A percentile compares a stretch with the other conserved stretches of the same genome.
phyloP scores from a whole-genome alignment of 306 rosid genomes.

The Malus asiatica region DNA sequence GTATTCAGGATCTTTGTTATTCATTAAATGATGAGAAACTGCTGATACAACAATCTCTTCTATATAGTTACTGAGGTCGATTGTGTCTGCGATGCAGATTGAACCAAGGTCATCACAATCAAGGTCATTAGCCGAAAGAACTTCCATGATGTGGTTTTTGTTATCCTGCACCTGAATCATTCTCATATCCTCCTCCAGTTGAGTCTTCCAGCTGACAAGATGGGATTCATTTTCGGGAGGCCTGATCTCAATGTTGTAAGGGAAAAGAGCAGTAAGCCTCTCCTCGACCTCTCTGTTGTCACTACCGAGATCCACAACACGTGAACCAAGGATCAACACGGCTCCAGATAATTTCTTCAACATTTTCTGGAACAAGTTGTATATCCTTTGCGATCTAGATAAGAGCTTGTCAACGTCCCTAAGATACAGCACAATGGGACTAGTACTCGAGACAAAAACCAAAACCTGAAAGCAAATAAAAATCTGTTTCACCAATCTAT shows the following conservation, averaged over 20 bases:
- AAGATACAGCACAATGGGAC: slow-evolving; percentile 72
- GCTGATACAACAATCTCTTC: slow-evolving; percentile 98
- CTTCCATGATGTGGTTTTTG: slow-evolving; percentile 84
- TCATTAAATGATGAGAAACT: slow-evolving; percentile 81
- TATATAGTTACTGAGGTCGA: slow-evolving; percentile 71
- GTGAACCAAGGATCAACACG: slow-evolving; percentile 78
- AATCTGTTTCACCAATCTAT: slow-evolving; percentile 1
- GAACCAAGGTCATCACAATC: slow-evolving; percentile 83
- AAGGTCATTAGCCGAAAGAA: slow-evolving; percentile 86
- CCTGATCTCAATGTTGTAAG: slow-evolving; percentile 71
- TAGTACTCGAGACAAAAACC: slow-evolving; percentile 57
- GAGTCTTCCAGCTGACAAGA: slow-evolving; percentile 85
- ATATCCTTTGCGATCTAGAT: slow-evolving; percentile 56
- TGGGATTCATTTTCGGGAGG: slow-evolving; percentile 82
- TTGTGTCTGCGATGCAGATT: slow-evolving; percentile 67
- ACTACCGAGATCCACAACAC: slow-evolving; percentile 43
- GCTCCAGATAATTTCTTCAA: slow-evolving; percentile 70
- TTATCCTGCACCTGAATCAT: slow-evolving; percentile 87
- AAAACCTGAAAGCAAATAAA: slow-evolving; percentile 51
- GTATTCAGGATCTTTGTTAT: slow-evolving; percentile 82
- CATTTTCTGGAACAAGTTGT: slow-evolving; percentile 76
- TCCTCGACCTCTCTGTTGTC: slow-evolving; percentile 60
- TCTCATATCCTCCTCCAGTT: slow-evolving; percentile 84
- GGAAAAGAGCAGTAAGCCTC: slow-evolving; percentile 57
- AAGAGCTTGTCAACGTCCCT: slow-evolving; percentile 68